phyloP scores from a whole-genome alignment of 2,329 filamentous ascomycete species.

The Fusarium staphyleae region DNA sequence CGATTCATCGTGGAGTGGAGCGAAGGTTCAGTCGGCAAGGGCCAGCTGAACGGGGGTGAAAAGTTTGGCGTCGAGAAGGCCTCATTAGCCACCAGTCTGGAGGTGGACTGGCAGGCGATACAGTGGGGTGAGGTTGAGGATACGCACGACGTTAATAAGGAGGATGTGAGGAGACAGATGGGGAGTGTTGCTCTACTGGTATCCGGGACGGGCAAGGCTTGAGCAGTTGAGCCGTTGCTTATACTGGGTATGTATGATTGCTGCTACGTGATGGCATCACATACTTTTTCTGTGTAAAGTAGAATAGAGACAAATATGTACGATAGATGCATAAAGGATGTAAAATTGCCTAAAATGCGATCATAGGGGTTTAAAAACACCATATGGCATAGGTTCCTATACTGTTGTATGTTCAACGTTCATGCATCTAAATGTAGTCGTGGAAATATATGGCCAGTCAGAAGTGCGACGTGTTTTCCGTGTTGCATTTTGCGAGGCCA shows the following conservation, averaged over 20 bases:
- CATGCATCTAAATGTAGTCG: too few species aligned
- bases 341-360: not conserved
- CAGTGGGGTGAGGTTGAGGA: slow-evolving; percentile 98
- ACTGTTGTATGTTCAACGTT: not conserved
- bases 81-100: slow-evolving; percentile 76
- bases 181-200: slow-evolving; percentile 87
- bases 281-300: slow-evolving; percentile 22
- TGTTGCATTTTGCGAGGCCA: too few species aligned
- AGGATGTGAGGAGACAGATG: slow-evolving; percentile 86
- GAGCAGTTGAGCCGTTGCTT: not conserved
- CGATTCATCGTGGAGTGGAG: slow-evolving; percentile 89
- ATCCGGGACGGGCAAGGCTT: slow-evolving; percentile 58
- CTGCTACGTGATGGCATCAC: not conserved
- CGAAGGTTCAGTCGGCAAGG: slow-evolving; percentile 67
- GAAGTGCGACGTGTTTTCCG: too few species aligned
- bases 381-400: not conserved
- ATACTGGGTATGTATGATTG: not conserved
- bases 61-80: slow-evolving; percentile 84
- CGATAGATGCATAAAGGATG: slow-evolving; percentile 10
- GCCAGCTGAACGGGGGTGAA: slow-evolving; percentile 44
- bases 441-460: too few species aligned
- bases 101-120: slow-evolving; percentile 88
- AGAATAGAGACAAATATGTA: slow-evolving; percentile 25
- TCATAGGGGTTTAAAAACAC: not conserved
- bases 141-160: slow-evolving; percentile 94